Evolutionary conservation across 2,329 filamentous ascomycete species (phyloP), one percentile per base, ranked within the genome.

Genomic region (Fusarium papillatum): DNA sequence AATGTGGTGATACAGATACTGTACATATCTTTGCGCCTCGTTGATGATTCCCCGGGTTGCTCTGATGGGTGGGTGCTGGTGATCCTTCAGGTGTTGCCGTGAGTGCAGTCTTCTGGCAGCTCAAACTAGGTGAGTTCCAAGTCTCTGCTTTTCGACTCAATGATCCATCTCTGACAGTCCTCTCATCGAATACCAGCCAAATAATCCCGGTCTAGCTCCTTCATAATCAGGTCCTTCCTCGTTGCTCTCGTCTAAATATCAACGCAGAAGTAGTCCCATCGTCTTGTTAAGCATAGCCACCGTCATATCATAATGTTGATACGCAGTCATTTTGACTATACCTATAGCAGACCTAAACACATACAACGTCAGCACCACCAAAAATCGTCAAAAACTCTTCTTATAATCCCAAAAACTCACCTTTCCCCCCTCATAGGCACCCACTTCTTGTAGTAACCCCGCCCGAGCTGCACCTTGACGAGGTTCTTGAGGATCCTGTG

Each of bases 241-340:
- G 26, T 34, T 31, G 29, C 29, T 16, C 53, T 34, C 53, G 13
- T n/a, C 53, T 13, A 34, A 34, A 59, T 8, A 48, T 79, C 71
- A 79, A 70, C 90, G 87, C 69, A 93, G 81, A 80, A 92, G 94
- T 50, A 95, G 81, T 1, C 90, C 90, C 92, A 95, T 92, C 9
- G 88, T 92, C 81, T 93, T 91, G 80, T 96, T 95, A 66, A 96
- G 86, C 93, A 94, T 94, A 22, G 87, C 88, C 60, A 96, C 81
- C 10, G 93, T 95, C 85, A 90, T 90, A 66, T 95, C 89, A 80
- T 94, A 95, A 78, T 93, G 90, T 59, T 88, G 85, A 80, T 88
- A 93, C 9, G 87, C 83, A 62, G 80, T 79, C 29, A 72, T 60
- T 36, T 78, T 71, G 50, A 80, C 72, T 46, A 76, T 55, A 48